phyloP scores from a whole-genome alignment of 345 rosid species.

The Acer negundo region DNA sequence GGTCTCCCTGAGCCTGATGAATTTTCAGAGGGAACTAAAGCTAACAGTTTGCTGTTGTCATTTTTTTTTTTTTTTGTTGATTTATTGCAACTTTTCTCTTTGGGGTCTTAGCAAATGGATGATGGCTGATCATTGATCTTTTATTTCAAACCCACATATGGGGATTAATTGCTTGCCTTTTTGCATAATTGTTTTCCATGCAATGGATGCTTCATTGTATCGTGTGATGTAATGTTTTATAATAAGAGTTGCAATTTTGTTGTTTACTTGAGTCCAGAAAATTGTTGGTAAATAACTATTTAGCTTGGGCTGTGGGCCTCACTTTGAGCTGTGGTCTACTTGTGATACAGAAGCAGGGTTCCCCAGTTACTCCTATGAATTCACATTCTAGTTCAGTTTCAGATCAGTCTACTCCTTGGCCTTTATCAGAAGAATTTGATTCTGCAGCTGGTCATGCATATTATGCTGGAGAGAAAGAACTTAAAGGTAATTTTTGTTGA shows the following conservation, averaged over 20 bases:
- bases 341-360: slow-evolving; percentile 55
- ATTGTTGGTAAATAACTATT: background rate
- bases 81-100: background rate
- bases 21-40: background rate
- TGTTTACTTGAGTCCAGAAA: background rate
- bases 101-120: background rate
- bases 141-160: background rate
- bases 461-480: slow-evolving; percentile 38
- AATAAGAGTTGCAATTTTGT: background rate
- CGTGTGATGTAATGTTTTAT: background rate
- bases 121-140: background rate
- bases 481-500: slow-evolving; percentile 26
- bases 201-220: background rate
- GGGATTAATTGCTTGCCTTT: background rate
- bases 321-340: slow-evolving; percentile 22
- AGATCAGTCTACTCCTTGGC: slow-evolving; percentile 56
- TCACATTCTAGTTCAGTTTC: slow-evolving; percentile 81
- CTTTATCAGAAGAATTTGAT: slow-evolving; percentile 61
- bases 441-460: slow-evolving; percentile 47
- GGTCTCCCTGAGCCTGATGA: background rate
- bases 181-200: background rate
- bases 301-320: slow-evolving; percentile 1
- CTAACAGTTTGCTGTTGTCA: slow-evolving; percentile 4
- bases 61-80: background rate
- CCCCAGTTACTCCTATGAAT: slow-evolving; percentile 75